Conservation (phyloP, 495 filamentous ascomycete genomes). For the Penicillium silybi region DNA sequence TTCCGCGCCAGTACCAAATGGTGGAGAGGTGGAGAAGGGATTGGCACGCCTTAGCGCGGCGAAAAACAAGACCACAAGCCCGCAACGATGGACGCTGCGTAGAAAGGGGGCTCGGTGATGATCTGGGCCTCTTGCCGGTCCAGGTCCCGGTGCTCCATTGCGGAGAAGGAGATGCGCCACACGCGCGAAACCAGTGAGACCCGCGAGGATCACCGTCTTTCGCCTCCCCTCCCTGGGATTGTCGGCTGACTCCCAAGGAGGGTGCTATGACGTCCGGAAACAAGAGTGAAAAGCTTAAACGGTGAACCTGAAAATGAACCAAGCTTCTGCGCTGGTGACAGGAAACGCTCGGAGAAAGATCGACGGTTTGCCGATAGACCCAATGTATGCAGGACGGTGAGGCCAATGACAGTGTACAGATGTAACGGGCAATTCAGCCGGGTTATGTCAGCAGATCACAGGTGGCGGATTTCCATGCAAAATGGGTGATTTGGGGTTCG, state of each 20-base stretch:
- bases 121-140: not conserved
- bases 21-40: conserved; percentile 8
- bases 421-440: not conserved
- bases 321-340: conserved; percentile 9
- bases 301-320: conserved; percentile 7
- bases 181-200: not conserved
- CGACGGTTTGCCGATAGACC: conserved; percentile 4
- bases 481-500: not conserved
- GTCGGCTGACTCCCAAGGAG: not conserved
- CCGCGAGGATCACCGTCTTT: not conserved
- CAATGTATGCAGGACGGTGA: not conserved
- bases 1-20: not conserved
- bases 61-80: not conserved
- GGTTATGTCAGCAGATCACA: conserved; percentile 3
- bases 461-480: not conserved
- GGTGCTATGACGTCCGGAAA: conserved; percentile 1
- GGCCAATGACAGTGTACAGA: not conserved
- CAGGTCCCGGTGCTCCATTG: not conserved
- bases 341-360: conserved; percentile 12
- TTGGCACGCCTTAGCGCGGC: conserved; percentile 2
- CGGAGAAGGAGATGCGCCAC: not conserved
- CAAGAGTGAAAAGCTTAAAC: conserved; percentile 6
- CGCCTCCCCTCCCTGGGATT: not conserved
- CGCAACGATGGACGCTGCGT: not conserved
- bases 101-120: not conserved